Conservation (phyloP, 768 basidiomycete genomes). For the Amanita thiersii region DNA sequence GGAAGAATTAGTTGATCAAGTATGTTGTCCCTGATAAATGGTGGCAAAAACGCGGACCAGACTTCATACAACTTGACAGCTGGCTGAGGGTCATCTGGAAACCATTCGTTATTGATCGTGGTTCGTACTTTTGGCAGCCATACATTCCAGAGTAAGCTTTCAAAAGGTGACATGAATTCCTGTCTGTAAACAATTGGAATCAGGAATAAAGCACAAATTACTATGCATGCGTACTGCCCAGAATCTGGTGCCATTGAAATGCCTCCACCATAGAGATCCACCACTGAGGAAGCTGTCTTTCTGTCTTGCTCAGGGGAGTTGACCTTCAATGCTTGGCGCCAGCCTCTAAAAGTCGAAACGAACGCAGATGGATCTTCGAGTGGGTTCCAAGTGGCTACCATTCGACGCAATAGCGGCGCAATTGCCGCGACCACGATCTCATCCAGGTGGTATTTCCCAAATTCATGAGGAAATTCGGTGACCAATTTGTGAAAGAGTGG, state of each 20-base stretch:
- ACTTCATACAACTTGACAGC: slow-evolving; percentile 80
- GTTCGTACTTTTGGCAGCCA: slow-evolving; percentile 97
- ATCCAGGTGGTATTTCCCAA: slow-evolving; percentile 72
- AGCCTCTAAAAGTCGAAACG: slow-evolving; percentile 56
- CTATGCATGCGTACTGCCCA: not conserved
- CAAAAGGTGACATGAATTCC: slow-evolving; percentile 87
- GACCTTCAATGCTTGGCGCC: slow-evolving; percentile 63
- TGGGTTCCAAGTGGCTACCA: slow-evolving; percentile 77
- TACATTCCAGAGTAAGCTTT: slow-evolving; percentile 87
- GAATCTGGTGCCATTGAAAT: slow-evolving; percentile 15
- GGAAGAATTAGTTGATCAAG: slow-evolving; percentile 94
- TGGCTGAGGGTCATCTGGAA: slow-evolving; percentile 59
- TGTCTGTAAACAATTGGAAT: slow-evolving; percentile 27
- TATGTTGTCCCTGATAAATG: slow-evolving; percentile 89
- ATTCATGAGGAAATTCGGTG: slow-evolving; percentile 62
- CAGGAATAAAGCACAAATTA: not conserved
- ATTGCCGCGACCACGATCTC: slow-evolving; percentile 93
- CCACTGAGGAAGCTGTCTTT: slow-evolving; percentile 31
- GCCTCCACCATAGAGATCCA: slow-evolving; percentile 52
- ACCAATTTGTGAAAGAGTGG: slow-evolving; percentile 68
- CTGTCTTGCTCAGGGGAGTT: slow-evolving; percentile 34
- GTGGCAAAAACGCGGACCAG: slow-evolving; percentile 83
- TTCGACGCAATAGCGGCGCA: slow-evolving; percentile 68
- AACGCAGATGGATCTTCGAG: slow-evolving; percentile 66
- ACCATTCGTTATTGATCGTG: slow-evolving; percentile 93